Evolutionary conservation across 148 eudicot species (phyloP), one percentile per base, ranked within the genome.

Genomic region (Silene latifolia): DNA sequence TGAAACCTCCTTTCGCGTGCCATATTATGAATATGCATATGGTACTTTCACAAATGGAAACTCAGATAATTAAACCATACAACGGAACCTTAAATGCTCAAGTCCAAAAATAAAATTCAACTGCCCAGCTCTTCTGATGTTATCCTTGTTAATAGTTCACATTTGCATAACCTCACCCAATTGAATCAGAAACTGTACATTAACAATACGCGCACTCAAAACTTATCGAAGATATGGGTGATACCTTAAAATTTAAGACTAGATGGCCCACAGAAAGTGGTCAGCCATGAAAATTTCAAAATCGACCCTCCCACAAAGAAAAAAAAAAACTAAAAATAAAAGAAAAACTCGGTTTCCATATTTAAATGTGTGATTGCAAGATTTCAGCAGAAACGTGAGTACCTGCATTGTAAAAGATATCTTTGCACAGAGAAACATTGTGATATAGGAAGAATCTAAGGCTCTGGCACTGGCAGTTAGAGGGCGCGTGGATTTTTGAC

Each of bases 21-120:
- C 17, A 71, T 54, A 32, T 10, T 11, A 53, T 42, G 39, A 12
- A 67, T 72, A 76, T 76, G 72, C 54, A 66, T 27, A 27, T 51
- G 8, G 42, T 20, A 35, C 19, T 20, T 60, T 35, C 72, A 67
- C 56, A 67, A 20, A n/a, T 54, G 29, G 53, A 39, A 27, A 32
- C 63, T 44, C 23, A 56, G 2, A 75, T 48, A 15, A 46, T 60
- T 60, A 21, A 24, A 60, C 27, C 64, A 8, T 11, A 60, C 15
- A 20, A 3, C 12, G 24, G 2, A 7, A 29, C 5, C 19, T 29
- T n/a, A 29, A 64, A 63, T 63, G 67, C 42, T 63, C 25, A 24
- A 8, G 9, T 71, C 8, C 20, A 4, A 3, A 13, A 51, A 51
- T 51, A 54, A 51, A 15, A 32, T 62, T 62, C 69, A 61, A 42